Evolutionary conservation across 2,329 filamentous ascomycete species (phyloP).

Genomic region (Paracoccidioides lutzii): DNA sequence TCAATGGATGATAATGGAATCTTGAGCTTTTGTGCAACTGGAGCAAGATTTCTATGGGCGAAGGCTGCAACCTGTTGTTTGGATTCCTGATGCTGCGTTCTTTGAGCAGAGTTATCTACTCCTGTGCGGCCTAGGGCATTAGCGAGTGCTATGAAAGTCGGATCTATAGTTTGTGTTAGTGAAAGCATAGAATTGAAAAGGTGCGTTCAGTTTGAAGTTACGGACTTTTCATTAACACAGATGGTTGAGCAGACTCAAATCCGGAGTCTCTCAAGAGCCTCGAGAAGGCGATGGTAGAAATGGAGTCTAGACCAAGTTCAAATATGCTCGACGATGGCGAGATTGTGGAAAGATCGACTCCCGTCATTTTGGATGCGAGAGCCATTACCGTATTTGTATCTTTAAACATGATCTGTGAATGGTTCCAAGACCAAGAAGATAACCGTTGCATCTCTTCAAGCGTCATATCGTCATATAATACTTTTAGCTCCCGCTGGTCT

Average conservation of each 20-base stretch:
- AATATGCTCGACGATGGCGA: conserved; percentile 56
- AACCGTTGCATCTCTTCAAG: conserved; percentile 50
- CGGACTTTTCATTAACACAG: conserved; percentile 52
- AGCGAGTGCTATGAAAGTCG: conserved; percentile 29
- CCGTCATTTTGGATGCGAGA: conserved; percentile 43
- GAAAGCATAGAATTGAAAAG: conserved; percentile 37
- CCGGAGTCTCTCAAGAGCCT: conserved; percentile 51
- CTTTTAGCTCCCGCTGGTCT: conserved; percentile 56
- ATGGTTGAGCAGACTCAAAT: conserved; percentile 47
- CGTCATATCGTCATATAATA: conserved; percentile 50
- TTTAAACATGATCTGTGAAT: conserved; percentile 21
- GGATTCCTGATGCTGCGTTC: conserved; percentile 32
- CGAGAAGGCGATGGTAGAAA: conserved; percentile 63
- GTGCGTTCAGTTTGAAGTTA: conserved; percentile 9
- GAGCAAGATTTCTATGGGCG: conserved; percentile 46
- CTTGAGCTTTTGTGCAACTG: conserved; percentile 41
- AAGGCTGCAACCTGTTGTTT: conserved; percentile 52
- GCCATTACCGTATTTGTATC: conserved; percentile 38
- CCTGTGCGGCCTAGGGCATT: conserved; percentile 13
- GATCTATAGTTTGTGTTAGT: conserved; percentile 13
- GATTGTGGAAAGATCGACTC: conserved; percentile 34
- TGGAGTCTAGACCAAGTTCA: conserved; percentile 77
- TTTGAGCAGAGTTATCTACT: conserved; percentile 2
- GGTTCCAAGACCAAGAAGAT: conserved; percentile 21
- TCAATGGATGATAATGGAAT: conserved; percentile 47